A percentile compares a stretch with the other conserved stretches of the same genome.
Evolutionary conservation across 768 basidiomycete species (phyloP).

Genomic region (Leccinum longicurvipes): DNA sequence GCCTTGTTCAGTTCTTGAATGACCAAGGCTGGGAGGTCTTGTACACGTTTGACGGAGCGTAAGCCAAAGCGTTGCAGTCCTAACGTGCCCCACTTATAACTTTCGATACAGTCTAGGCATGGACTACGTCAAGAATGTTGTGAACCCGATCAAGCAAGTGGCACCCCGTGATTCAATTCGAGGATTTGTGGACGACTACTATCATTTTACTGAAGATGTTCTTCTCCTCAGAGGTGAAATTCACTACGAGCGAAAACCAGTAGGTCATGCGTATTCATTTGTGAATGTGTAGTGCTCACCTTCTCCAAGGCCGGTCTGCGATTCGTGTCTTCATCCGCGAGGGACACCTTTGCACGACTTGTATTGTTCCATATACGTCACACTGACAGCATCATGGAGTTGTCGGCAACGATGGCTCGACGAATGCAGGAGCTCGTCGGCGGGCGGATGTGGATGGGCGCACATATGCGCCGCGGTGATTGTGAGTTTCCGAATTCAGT

Average conservation of each 20-base stretch:
- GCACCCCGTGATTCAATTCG: conserved; percentile 34
- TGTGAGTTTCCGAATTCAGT: conserved; percentile 26
- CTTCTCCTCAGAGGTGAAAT: conserved; percentile 40
- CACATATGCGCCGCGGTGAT: conserved; percentile 44
- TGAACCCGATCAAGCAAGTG: conserved; percentile 36
- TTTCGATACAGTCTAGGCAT: conserved; percentile 34
- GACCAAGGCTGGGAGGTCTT: conserved; percentile 35
- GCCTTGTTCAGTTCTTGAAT: conserved; percentile 28
- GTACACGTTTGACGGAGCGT: conserved; percentile 40
- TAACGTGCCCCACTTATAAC: conserved; percentile 6
- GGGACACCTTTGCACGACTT: conserved; percentile 32
- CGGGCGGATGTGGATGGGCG: conserved; percentile 40
- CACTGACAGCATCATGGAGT: conserved; percentile 23
- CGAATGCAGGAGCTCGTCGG: conserved; percentile 31
- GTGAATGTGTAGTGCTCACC: conserved; percentile 5
- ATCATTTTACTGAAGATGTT: conserved; percentile 33
- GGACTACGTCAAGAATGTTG: conserved; percentile 43
- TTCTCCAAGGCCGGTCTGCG: conserved; percentile 29
- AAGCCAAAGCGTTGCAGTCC: conserved; percentile 13
- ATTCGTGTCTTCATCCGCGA: conserved; percentile 30
- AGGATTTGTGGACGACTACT: conserved; percentile 41
- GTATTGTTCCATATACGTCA: conserved; percentile 33
- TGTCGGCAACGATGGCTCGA: conserved; percentile 30
- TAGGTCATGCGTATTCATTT: conserved; percentile 10
- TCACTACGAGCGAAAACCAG: conserved; percentile 40